Base-by-base conservation (phyloP, 306 rosid genomes). In the Vigna angularis region DNA sequence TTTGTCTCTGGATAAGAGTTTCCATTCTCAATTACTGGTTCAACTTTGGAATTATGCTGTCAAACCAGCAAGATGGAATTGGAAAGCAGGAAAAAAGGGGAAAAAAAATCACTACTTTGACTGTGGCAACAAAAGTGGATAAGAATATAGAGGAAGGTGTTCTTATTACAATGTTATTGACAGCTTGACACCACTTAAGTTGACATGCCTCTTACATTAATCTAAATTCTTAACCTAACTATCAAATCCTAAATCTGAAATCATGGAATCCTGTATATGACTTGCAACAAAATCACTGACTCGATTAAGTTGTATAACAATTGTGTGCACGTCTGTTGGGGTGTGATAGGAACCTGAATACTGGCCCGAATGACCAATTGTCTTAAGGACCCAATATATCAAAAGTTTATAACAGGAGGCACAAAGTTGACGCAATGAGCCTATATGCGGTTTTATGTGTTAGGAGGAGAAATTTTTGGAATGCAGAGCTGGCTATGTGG, bases 1-100 rank as follows among this genome's bases (percentile, higher is more conserved):
- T 94, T 90, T 15, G 85, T 90, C 86, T 94, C 96, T 9, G 94
- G 91, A 77, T 89, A 81, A 76, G 89, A 75, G 75, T 82, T 84
- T 70, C 92, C 97, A 87, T 94, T 94, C 87, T 86, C 90, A 48
- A 79, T 78, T 48, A 90, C 84, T 38, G 96, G 87, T 79, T 87
- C 96, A 85, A 52, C 75, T 66, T 87, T 90, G 86, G 89, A 79
- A 84, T 84, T 81, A 69, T 90, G 84, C 98, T 92, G 87, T 36
- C 79, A 82, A 70, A 63, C 74, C 68, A 80, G 84, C 67, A 55
- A 78, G 51, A 65, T 16, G 34, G 32, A 82, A 67, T 81, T 59
- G 77, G 76, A 49, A 65, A 34, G 52, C 44, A 6, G 53, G 47
- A 53, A 61, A 62, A 20, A 77, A 17, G 13, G 62, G 9, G 6